Evolutionary conservation across 306 rosid genomes (phyloP).

Genomic region (Prinsepia uniflora): DNA sequence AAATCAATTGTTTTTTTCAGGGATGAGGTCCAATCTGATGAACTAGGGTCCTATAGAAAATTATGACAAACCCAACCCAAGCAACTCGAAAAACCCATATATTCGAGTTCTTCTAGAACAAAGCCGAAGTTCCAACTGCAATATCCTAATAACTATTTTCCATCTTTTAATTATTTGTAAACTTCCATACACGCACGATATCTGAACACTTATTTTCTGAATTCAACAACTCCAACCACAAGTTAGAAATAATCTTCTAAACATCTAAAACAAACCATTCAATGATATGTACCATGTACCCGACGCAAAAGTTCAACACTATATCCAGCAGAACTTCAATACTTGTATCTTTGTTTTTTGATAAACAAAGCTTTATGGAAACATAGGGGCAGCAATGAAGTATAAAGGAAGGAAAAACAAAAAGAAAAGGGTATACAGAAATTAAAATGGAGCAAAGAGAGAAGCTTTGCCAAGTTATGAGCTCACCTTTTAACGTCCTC

Average conservation of each 20-base stretch:
- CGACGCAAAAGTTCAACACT: background rate
- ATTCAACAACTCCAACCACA: background rate
- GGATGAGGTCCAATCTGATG: background rate
- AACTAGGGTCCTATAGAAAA: background rate
- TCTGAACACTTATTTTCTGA: background rate
- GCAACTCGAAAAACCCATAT: background rate
- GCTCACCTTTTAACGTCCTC: constrained; percentile 40
- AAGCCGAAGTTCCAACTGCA: background rate
- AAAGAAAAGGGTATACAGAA: no score
- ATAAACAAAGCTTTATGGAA: background rate
- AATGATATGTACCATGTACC: background rate
- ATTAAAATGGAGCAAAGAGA: background rate
- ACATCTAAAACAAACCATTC: background rate
- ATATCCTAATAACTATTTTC: background rate
- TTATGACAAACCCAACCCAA: background rate
- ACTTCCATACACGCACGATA: background rate
- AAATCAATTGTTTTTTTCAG: background rate
- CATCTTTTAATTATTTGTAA: background rate
- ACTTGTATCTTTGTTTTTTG: background rate
- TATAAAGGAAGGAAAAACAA: background rate
- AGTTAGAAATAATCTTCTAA: no score
- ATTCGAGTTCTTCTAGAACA: background rate
- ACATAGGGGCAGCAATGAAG: background rate
- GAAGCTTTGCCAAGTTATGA: background rate
- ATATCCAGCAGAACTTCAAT: background rate